Percentiles rank a stretch among this genome's conserved stretches.
These are phyloP conservation scores for Phaeosphaeriaceae sp. DNA, from an alignment of 2,329 filamentous ascomycete genomes.

Conservation along the genomic window DNA sequence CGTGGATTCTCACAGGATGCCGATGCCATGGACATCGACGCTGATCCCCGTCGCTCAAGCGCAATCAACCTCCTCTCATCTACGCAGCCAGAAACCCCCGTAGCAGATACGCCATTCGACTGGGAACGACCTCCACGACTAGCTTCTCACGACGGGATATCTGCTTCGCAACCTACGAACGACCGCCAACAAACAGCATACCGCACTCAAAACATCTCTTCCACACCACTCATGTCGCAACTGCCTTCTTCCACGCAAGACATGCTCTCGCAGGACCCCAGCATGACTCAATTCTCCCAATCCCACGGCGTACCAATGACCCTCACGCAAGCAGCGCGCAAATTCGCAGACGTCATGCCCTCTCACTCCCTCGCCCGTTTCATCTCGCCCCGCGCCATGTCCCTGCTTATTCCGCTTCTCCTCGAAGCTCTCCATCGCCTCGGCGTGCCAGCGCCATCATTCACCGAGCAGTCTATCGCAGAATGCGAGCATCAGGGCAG, in stretches of 20 bases:
- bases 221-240: conserved; percentile 33
- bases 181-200: conserved; percentile 40
- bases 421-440: conserved; percentile 83
- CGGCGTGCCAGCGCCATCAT: conserved; percentile 73
- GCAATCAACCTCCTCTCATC: conserved; percentile 66
- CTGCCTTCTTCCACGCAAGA: conserved; percentile 55
- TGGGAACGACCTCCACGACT: conserved; percentile 77
- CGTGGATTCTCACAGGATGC: conserved; percentile 49
- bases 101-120: conserved; percentile 79
- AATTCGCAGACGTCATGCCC: conserved; percentile 90
- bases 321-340: conserved; percentile 86
- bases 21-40: conserved; percentile 76
- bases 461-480: conserved; percentile 36
- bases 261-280: conserved; percentile 82
- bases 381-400: conserved; percentile 80
- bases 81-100: conserved; percentile 84
- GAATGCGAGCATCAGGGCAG: conserved; percentile 57
- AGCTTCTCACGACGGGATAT: conserved; percentile 43
- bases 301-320: conserved; percentile 79
- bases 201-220: conserved; percentile 16
- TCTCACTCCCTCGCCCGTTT: conserved; percentile 88
- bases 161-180: conserved; percentile 47
- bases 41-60: conserved; percentile 40
- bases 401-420: conserved; percentile 79
- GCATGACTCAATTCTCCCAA: conserved; percentile 81